Evolutionary conservation across 441 rosid species (phyloP), one percentile per base, ranked within the genome.

Genomic region (Manihot esculenta): DNA sequence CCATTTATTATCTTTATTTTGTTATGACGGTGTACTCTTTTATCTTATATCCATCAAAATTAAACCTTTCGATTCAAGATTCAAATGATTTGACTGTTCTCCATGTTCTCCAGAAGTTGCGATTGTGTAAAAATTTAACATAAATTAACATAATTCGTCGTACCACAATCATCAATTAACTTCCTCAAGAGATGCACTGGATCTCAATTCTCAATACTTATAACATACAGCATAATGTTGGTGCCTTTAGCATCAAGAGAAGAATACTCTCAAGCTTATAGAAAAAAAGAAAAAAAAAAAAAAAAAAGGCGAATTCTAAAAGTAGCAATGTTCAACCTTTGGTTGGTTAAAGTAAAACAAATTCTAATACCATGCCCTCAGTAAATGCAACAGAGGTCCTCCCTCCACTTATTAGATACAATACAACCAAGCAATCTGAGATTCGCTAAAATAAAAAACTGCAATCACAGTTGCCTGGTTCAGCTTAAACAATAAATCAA

Each of bases 371-470:
- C 70, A 57, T 23, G 48, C 49, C 59, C 58, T 59, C 44, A n/a
- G 54, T 70, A 70, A 18, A 1, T 35, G 45, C 42, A 58, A 74
- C 67, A 30, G 7, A 13, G 24, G 42, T 26, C 27, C 44, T 62
- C 27, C 47, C 62, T 45, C 60, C 12, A 23, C 68, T 82, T 80
- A 76, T 74, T 79, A 76, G 71, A 69, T 48, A 49, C 79, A 75
- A 69, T 48, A 53, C 79, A 75, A 73, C 87, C 93, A 77, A 80
- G 88, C 88, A 83, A 71, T 74, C 84, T 82, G 96, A 70, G 89
- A 83, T 75, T 80, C 75, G 21, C 68, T 62, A 8, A 72, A 78
- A 70, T 30, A 30, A 77, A 86, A 87, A 87, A 77, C 58, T 74
- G 61, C 23, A 79, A 82, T 81, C 90, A 60, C 88, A 81, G 76